Percentiles rank a stretch among this genome's conserved stretches.
phyloP scores from a whole-genome alignment of 768 basidiomycete genomes.

The Pleurotus salmoneostramineus region DNA sequence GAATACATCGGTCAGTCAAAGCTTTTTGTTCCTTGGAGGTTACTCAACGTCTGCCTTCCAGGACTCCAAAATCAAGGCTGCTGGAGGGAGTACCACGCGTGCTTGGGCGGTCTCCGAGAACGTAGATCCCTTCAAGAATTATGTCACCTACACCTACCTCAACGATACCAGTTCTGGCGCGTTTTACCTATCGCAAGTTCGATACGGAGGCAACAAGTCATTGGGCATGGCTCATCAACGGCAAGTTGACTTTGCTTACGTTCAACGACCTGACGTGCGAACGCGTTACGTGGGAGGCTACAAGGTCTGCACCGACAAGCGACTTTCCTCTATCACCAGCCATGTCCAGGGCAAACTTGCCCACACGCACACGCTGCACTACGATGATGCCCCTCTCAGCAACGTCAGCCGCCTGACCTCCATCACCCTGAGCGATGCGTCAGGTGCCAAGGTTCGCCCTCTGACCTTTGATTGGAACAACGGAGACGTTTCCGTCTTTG shows the following conservation, averaged over 20 bases:
- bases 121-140: conserved; percentile 1
- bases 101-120: conserved; percentile 4
- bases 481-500: neutral
- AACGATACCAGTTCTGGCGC: neutral
- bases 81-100: neutral
- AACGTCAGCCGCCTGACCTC: conserved; percentile 1
- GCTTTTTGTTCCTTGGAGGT: neutral
- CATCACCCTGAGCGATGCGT: neutral
- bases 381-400: conserved; percentile 1
- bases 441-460: neutral
- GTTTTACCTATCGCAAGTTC: conserved; percentile 1
- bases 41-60: neutral
- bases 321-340: neutral
- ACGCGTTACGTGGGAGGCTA: neutral
- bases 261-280: neutral
- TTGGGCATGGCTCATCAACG: conserved; percentile 3
- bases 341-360: neutral
- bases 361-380: neutral
- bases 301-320: conserved; percentile 1
- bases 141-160: neutral
- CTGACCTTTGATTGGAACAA: conserved; percentile 1
- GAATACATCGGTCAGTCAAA: neutral
- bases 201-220: neutral
- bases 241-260: neutral
- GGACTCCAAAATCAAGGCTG: conserved; percentile 5